Evolutionary conservation across 192 early-diverging fungal genomes (phyloP).

Genomic region (Linnemannia schmuckeri): DNA sequence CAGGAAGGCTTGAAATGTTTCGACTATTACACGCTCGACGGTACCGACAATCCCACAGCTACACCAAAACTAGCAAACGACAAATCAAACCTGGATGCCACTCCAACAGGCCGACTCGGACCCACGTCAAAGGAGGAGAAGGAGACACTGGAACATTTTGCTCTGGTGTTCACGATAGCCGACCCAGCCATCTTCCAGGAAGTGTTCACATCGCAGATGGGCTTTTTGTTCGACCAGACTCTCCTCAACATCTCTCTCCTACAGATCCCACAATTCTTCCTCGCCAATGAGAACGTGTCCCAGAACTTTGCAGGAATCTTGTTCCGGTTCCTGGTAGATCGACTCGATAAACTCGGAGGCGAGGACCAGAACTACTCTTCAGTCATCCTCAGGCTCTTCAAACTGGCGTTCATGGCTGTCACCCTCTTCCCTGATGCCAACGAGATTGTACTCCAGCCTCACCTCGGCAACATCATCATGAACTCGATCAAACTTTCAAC

Average conservation of each 20-base stretch:
- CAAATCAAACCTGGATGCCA: constrained; percentile 40
- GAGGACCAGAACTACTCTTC: constrained; percentile 72
- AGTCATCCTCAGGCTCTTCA: constrained; percentile 92
- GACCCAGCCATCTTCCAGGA: constrained; percentile 96
- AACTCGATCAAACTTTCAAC: constrained; percentile 86
- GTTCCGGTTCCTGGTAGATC: constrained; percentile 82
- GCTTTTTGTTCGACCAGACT: constrained; percentile 87
- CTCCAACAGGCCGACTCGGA: constrained; percentile 63
- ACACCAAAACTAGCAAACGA: constrained; percentile 29
- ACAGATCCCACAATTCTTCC: constrained; percentile 90
- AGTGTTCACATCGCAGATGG: constrained; percentile 92
- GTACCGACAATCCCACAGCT: constrained; percentile 59
- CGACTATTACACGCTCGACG: constrained; percentile 83
- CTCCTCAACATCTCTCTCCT: constrained; percentile 81
- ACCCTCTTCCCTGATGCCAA: constrained; percentile 92
- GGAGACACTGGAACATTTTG: constrained; percentile 92
- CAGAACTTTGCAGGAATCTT: constrained; percentile 85
- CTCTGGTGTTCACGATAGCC: constrained; percentile 82
- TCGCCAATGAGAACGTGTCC: constrained; percentile 82
- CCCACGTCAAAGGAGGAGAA: constrained; percentile 88
- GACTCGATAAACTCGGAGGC: constrained; percentile 82
- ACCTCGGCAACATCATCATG: constrained; percentile 91
- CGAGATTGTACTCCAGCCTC: constrained; percentile 93
- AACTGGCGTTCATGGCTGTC: constrained; percentile 94
- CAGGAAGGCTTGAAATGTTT: constrained; percentile 86